These are phyloP conservation scores for Vicia villosa DNA, from an alignment of 306 rosid species.

Conservation along the genomic window DNA sequence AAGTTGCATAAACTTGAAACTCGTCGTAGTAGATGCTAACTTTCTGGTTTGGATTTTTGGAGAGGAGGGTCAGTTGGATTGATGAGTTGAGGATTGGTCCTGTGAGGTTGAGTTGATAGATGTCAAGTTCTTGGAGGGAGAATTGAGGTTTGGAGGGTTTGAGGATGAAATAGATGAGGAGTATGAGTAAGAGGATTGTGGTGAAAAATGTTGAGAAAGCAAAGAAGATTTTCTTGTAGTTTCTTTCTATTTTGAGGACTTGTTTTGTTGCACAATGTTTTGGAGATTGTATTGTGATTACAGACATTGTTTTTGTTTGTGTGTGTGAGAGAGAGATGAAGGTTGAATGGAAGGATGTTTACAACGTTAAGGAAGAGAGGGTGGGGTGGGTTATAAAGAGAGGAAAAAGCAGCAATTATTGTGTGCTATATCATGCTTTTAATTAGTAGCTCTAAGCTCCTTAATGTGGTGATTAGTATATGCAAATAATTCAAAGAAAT, in stretches of 20 bases:
- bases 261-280: slow-evolving; percentile 74
- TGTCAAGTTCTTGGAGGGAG: slow-evolving; percentile 66
- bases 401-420: slow-evolving; percentile 56
- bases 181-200: slow-evolving; percentile 49
- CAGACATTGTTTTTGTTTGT: slow-evolving; percentile 62
- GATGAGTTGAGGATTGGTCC: slow-evolving; percentile 74
- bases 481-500: background rate
- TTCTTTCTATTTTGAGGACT: slow-evolving; percentile 46
- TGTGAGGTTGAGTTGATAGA: slow-evolving; percentile 73
- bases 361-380: slow-evolving; percentile 51
- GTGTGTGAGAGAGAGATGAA: background rate
- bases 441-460: slow-evolving; percentile 39
- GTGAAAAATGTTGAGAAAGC: slow-evolving; percentile 57
- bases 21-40: slow-evolving; percentile 84
- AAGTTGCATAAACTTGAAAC: slow-evolving; percentile 62
- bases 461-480: slow-evolving; percentile 13
- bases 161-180: slow-evolving; percentile 67
- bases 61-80: slow-evolving; percentile 70
- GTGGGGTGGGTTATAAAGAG: slow-evolving; percentile 39
- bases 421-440: slow-evolving; percentile 41
- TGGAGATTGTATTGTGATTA: slow-evolving; percentile 58
- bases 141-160: slow-evolving; percentile 80
- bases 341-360: slow-evolving; percentile 35
- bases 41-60: slow-evolving; percentile 82
- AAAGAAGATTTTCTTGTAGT: slow-evolving; percentile 64